Conservation (phyloP, 306 rosid genomes). For the Fragaria vesca region DNA sequence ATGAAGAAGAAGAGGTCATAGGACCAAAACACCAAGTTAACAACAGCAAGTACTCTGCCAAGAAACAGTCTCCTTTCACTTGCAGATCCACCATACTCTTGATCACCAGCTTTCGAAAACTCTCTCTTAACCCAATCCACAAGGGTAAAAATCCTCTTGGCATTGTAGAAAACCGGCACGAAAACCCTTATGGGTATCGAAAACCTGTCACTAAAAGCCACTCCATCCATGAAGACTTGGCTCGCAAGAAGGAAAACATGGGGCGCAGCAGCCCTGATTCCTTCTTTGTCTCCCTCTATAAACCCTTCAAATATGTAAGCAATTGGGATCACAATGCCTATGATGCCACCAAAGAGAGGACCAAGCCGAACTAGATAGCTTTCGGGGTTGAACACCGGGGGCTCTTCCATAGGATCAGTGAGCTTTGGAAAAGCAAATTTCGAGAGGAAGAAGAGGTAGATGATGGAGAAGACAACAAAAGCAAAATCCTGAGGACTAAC, state of each 20-base stretch:
- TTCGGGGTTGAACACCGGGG: constrained; percentile 37
- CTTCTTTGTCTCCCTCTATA: constrained; percentile 65
- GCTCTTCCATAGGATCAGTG: constrained; percentile 29
- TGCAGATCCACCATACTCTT: constrained; percentile 39
- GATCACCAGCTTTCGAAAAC: constrained; percentile 40
- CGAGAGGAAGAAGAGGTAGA: constrained; percentile 60
- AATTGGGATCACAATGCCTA: constrained; percentile 67
- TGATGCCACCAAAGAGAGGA: constrained; percentile 37
- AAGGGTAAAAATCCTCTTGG: constrained; percentile 66
- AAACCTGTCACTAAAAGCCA: constrained; percentile 46
- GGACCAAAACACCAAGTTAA: constrained; percentile 79
- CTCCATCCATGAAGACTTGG: constrained; percentile 83
- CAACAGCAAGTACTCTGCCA: constrained; percentile 73
- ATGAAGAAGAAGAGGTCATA: constrained; percentile 78
- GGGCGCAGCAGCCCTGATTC: constrained; percentile 72
- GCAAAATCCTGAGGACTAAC: constrained; percentile 54
- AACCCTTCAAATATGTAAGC: constrained; percentile 67
- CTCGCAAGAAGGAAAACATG: constrained; percentile 76
- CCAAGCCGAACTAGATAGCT: constrained; percentile 48
- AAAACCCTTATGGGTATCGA: constrained; percentile 67
- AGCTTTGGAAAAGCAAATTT: constrained; percentile 56
- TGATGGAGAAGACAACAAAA: constrained; percentile 46
- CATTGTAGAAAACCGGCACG: constrained; percentile 66
- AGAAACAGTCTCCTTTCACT: constrained; percentile 33
- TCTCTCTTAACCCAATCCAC: constrained; percentile 72